Conservation (phyloP, 2,329 filamentous ascomycete species). For the Gnomoniopsis sp. region DNA sequence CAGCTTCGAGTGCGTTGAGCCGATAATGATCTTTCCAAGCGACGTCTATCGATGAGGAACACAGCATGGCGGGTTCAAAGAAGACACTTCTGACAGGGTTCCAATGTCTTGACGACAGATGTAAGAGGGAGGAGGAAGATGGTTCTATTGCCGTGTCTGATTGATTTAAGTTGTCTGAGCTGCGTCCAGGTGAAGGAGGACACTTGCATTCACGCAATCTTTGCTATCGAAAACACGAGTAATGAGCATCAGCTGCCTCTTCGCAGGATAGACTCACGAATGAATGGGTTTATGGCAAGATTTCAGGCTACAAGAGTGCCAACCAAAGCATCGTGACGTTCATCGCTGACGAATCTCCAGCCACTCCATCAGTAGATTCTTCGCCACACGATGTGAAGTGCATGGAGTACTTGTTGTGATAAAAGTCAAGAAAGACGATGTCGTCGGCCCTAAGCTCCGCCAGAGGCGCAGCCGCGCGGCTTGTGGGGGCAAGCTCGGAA, state of each 20-base stretch:
- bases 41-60: too few relatives aligned
- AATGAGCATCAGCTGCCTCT: neutral
- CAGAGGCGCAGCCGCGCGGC: neutral
- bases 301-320: neutral
- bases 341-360: neutral
- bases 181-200: neutral
- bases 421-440: neutral
- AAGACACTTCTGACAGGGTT: too few relatives aligned
- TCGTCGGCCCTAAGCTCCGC: conserved; percentile 1
- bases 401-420: too few relatives aligned
- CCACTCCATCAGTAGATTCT: neutral
- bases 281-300: neutral
- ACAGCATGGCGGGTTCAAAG: too few relatives aligned
- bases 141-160: too few relatives aligned
- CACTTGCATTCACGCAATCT: neutral
- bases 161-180: too few relatives aligned
- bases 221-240: neutral
- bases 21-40: too few relatives aligned
- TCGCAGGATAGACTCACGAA: neutral
- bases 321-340: neutral
- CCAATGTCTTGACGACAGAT: too few relatives aligned
- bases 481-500: neutral
- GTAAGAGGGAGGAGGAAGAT: too few relatives aligned
- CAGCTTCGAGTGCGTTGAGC: too few relatives aligned
- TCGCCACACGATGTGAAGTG: neutral